phyloP scores from a whole-genome alignment of 1,284 basidiomycete genomes.

The Fomitopsis schrenkii region DNA sequence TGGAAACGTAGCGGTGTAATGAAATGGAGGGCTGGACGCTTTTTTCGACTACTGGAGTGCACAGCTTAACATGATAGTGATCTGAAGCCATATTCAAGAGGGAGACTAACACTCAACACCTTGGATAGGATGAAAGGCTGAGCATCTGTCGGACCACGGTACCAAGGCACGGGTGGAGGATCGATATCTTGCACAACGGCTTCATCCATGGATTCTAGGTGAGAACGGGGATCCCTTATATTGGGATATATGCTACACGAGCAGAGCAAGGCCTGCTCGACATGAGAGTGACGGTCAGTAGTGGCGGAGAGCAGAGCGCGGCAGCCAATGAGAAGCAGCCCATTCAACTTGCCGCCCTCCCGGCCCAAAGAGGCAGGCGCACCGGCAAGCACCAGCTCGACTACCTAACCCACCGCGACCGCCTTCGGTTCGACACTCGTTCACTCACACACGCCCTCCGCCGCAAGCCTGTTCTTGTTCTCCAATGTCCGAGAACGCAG shows the following conservation, averaged over 20 bases:
- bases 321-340: not conserved
- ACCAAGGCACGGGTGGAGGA: conserved; percentile 32
- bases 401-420: not conserved
- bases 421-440: not conserved
- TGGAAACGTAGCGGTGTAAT: conserved; percentile 49
- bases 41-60: conserved; percentile 17
- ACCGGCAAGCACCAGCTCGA: not conserved
- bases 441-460: not conserved
- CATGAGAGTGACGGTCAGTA: not conserved
- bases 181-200: not conserved
- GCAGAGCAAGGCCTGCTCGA: not conserved
- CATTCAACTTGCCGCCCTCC: not conserved
- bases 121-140: conserved; percentile 36
- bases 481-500: conserved; percentile 23
- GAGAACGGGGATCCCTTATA: not conserved
- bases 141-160: conserved; percentile 27
- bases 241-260: not conserved
- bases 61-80: not conserved
- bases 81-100: conserved; percentile 1
- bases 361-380: conserved; percentile 3
- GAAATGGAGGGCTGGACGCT: conserved; percentile 11
- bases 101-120: conserved; percentile 26
- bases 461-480: conserved; percentile 10
- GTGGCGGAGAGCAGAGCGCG: not conserved
- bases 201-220: not conserved